phyloP scores from a whole-genome alignment of 1,284 basidiomycete species.

The Cutaneotrichosporon sp. region DNA sequence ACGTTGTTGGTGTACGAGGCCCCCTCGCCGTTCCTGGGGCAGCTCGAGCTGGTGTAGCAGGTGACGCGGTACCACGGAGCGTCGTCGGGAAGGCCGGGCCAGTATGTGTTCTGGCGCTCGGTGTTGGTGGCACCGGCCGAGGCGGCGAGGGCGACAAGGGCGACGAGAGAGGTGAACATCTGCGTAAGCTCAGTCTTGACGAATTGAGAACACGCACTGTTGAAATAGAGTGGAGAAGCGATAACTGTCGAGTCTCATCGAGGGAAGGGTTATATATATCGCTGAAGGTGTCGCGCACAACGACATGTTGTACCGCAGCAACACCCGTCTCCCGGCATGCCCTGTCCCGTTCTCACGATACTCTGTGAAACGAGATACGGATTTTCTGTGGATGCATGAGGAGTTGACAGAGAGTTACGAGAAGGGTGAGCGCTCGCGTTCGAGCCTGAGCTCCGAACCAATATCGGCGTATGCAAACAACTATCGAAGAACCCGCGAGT shows the following conservation, averaged over 20 bases:
- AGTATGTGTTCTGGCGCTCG: not conserved
- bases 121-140: not conserved
- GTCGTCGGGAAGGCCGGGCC: not conserved
- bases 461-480: not conserved
- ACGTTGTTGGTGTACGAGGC: not conserved
- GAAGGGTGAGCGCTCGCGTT: too few relatives aligned
- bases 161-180: slow-evolving; percentile 5
- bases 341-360: not conserved
- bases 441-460: not conserved
- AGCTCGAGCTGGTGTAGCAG: not conserved
- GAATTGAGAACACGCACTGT: not conserved
- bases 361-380: not conserved
- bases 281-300: not conserved
- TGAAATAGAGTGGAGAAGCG: not conserved
- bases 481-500: not conserved
- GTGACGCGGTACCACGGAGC: not conserved
- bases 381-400: too few relatives aligned
- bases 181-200: not conserved
- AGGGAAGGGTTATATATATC: not conserved
- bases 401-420: too few relatives aligned
- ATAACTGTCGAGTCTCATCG: not conserved
- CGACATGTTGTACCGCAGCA: not conserved
- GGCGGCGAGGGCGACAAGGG: not conserved
- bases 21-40: not conserved
- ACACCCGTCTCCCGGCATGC: slow-evolving; percentile 9